phyloP scores from a whole-genome alignment of 495 filamentous ascomycete species.

The Aspergillus heteromorphus region DNA sequence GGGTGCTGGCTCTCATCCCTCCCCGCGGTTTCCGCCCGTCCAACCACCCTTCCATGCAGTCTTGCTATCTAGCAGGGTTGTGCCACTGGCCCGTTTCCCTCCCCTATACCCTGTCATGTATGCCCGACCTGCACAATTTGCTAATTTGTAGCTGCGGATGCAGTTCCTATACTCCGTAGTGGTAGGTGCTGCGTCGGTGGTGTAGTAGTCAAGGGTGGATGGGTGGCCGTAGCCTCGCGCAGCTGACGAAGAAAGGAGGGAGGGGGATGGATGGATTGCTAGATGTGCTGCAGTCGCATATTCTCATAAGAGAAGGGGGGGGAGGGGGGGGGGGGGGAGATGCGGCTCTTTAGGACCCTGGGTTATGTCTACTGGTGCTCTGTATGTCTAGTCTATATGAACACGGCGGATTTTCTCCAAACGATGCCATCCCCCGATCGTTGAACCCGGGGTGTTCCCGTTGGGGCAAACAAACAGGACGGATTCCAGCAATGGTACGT shows the following conservation, averaged over 20 bases:
- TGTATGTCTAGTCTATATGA: not conserved
- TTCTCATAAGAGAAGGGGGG: not conserved
- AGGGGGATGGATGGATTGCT: not conserved
- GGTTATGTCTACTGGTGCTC: not conserved
- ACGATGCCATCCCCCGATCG: not conserved
- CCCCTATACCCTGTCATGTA: not conserved
- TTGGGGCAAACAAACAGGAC: not conserved
- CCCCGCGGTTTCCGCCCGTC: not conserved
- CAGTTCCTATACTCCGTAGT: too few species aligned
- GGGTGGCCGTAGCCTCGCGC: not conserved
- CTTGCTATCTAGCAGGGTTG: too few species aligned
- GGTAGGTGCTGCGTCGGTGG: too few species aligned
- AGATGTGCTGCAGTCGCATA: not conserved
- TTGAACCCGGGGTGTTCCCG: not conserved
- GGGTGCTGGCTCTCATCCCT: too few species aligned
- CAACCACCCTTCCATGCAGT: not conserved
- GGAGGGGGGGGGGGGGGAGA: not conserved
- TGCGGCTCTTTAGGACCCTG: not conserved
- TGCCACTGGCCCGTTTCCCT: not conserved
- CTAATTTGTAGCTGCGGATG: not conserved
- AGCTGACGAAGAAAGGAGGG: not conserved
- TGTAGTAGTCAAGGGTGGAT: too few species aligned
- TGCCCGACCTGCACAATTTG: not conserved
- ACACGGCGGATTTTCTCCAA: not conserved
- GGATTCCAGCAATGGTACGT: not conserved